A percentile compares a stretch with the other conserved stretches of the same genome.
These are phyloP conservation scores for Xylaria sp. DNA, from an alignment of 2,329 filamentous ascomycete species.

Conservation along the genomic window DNA sequence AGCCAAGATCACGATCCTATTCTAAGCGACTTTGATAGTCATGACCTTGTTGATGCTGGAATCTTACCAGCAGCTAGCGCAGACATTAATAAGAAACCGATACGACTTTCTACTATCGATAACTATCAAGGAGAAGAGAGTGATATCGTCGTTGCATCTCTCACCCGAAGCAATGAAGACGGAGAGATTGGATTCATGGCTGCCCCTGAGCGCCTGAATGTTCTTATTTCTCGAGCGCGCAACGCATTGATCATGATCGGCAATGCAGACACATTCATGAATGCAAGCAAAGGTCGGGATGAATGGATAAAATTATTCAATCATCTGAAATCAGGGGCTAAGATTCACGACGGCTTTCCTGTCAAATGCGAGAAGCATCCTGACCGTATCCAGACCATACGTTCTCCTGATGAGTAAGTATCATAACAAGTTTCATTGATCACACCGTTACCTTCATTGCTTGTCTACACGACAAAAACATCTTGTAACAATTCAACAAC, in stretches of 20 bases:
- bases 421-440: background rate
- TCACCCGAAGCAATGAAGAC: conserved; percentile 72
- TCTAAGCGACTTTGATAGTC: conserved; percentile 74
- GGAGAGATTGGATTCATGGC: conserved; percentile 78
- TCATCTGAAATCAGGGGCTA: conserved; percentile 59
- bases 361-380: conserved; percentile 43
- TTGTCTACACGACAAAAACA: background rate
- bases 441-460: background rate
- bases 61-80: conserved; percentile 21
- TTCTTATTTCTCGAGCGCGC: conserved; percentile 74
- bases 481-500: background rate
- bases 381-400: conserved; percentile 39
- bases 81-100: conserved; percentile 22
- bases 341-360: conserved; percentile 54
- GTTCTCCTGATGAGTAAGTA: conserved; percentile 36
- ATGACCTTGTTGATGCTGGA: conserved; percentile 62
- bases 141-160: conserved; percentile 74
- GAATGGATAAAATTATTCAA: conserved; percentile 69
- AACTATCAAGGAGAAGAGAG: conserved; percentile 84
- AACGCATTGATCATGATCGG: conserved; percentile 75
- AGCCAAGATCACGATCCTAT: conserved; percentile 68
- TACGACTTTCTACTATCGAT: conserved; percentile 76
- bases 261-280: conserved; percentile 73
- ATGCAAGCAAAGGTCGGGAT: conserved; percentile 59
- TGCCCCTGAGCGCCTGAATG: conserved; percentile 73